Evolutionary conservation across 1,139 yeast species (phyloP).

Genomic region (Suhomyces bribrorum): DNA sequence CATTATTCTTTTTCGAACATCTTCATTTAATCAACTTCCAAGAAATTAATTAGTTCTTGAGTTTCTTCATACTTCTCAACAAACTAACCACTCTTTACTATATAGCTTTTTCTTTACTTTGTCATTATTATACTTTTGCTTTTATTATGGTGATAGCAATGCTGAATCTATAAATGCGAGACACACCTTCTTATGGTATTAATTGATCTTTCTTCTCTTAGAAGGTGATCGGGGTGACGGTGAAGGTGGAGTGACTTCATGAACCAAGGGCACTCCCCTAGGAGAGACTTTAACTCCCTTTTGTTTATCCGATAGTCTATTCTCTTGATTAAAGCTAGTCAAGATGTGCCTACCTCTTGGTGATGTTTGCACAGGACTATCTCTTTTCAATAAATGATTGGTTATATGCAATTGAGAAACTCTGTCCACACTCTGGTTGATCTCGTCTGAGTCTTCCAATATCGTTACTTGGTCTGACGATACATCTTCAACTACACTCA

Average conservation of each 20-base stretch:
- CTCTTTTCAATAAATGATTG: conserved; percentile 1
- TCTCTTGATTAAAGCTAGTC: neutral
- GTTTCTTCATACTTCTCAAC: too few species aligned
- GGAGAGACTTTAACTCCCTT: neutral
- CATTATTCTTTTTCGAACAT: too few species aligned
- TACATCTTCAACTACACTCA: conserved; percentile 2
- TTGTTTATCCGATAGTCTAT: neutral
- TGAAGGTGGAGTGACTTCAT: neutral
- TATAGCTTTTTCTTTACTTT: too few species aligned
- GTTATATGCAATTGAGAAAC: conserved; percentile 17
- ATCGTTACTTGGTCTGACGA: conserved; percentile 2
- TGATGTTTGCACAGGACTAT: neutral
- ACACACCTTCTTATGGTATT: too few species aligned
- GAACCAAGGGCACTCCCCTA: neutral
- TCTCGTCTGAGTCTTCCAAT: conserved; percentile 12
- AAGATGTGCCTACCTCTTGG: conserved; percentile 3
- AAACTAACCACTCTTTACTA: too few species aligned
- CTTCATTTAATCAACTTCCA: too few species aligned
- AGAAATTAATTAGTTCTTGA: too few species aligned
- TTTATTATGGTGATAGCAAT: too few species aligned
- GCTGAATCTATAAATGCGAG: too few species aligned
- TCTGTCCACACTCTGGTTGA: conserved; percentile 15
- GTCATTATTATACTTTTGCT: too few species aligned
- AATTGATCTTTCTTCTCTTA: conserved; percentile 10
- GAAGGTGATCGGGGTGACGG: conserved; percentile 10